phyloP scores from a whole-genome alignment of 106 monocot species.

The Dactylorhiza incarnata region DNA sequence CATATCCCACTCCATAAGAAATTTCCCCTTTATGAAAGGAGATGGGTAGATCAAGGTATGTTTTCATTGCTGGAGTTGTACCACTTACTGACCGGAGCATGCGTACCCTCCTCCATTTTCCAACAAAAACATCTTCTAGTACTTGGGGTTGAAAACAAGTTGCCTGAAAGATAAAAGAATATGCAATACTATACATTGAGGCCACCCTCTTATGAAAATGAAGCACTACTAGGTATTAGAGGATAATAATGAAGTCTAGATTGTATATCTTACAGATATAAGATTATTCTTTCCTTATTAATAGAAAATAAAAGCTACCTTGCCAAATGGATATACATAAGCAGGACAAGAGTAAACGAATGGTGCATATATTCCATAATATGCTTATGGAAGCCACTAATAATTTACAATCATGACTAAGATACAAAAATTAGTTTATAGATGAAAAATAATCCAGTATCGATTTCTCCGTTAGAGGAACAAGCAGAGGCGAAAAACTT shows the following conservation, averaged over 20 bases:
- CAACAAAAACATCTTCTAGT: constrained; percentile 67
- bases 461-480: too few species aligned
- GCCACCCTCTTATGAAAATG: background rate
- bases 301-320: background rate
- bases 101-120: constrained; percentile 68
- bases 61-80: constrained; percentile 80
- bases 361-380: too few species aligned
- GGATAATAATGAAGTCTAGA: too few species aligned
- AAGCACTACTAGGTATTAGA: background rate
- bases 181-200: background rate
- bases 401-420: too few species aligned
- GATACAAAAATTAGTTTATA: too few species aligned
- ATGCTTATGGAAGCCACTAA: too few species aligned
- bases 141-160: constrained; percentile 91
- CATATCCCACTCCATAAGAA: constrained; percentile 86
- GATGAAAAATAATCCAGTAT: too few species aligned
- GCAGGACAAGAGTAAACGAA: background rate
- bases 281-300: background rate
- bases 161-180: constrained; percentile 37
- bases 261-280: background rate
- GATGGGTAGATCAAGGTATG: constrained; percentile 76
- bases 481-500: too few species aligned
- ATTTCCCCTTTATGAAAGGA: constrained; percentile 67
- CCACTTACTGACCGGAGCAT: constrained; percentile 89
- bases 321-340: background rate